Base-by-base conservation (phyloP, 2,329 filamentous ascomycete species). In the Rhytidhysteron rufulum region DNA sequence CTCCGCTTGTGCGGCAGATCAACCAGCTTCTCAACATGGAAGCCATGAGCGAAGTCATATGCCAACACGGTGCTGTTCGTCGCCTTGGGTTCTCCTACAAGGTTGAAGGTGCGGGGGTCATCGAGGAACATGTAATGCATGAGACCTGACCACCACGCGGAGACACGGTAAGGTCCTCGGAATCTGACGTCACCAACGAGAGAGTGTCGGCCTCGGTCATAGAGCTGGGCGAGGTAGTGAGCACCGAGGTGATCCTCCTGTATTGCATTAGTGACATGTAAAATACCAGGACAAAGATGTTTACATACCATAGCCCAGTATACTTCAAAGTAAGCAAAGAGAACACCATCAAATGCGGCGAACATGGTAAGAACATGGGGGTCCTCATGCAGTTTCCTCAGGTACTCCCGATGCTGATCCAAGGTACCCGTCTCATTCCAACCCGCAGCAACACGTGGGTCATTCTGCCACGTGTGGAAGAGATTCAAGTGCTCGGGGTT, bases 381-480 rank as follows among this genome's bases (percentile, higher is more conserved):
- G 59, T 90, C 86, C 32, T 79, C 75, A 54, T 88, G 80, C 40
- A 85, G 73, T 48, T 77, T 77, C 21, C 77, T 73, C 37, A 89
- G 73, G 62, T 91, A 90, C 53, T 81, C 76, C 45, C 79, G 75
- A 63, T 90, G 86, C 61, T 89, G 75, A 21, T 87, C 85, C 34
- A 87, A 65, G 1, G 84, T 85, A 22, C 86, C 86, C 1, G 83
- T 86, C 68, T 87, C 81, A 57, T 88, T 86, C 86, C 86, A 90
- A 4, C 85, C 85, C 55, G 83, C 78, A 4, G 84, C 84, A 22
- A 91, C 86, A 37, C 86, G 83, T 38, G 86, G 86, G 57, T 90
- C 86, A 57, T 91, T 91, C 66, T 89, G 86, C 86, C 86, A 91
- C 41, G 73, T 74, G 65, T 89, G 82, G 71, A 91, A 90, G 4